A percentile compares a stretch with the other conserved stretches of the same genome.
These are phyloP conservation scores for Cucumis variabilis DNA, from an alignment of 331 rosid species.

Conservation along the genomic window DNA sequence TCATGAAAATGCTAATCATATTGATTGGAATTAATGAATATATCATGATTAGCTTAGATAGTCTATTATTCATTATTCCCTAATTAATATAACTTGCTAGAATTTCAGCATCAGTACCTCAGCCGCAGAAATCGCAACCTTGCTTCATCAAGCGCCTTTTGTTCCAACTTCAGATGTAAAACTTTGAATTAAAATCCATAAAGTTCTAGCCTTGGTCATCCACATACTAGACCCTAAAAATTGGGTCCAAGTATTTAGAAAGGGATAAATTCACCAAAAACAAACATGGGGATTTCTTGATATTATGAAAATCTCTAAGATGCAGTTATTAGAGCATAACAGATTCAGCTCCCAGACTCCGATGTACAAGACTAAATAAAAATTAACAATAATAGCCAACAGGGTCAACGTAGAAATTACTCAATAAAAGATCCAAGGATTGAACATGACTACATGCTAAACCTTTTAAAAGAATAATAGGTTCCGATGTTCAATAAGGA, in stretches of 20 bases:
- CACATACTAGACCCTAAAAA: not conserved
- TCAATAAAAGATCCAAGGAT: not conserved
- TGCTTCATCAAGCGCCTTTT: constrained; percentile 91
- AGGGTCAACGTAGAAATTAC: constrained; percentile 9
- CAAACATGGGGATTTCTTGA: not conserved
- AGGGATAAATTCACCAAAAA: not conserved
- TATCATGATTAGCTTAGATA: not conserved
- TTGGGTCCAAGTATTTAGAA: not conserved
- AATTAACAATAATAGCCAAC: not conserved
- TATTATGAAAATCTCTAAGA: constrained; percentile 8
- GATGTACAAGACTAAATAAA: not conserved
- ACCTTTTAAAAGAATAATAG: not conserved
- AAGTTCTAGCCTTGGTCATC: too few relatives aligned
- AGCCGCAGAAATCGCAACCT: constrained; percentile 89
- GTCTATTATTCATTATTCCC: not conserved
- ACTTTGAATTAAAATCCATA: too few relatives aligned
- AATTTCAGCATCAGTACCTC: constrained; percentile 61
- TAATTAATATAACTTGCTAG: not conserved
- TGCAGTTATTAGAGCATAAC: not conserved
- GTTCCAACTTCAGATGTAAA: too few relatives aligned
- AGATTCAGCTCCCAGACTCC: not conserved
- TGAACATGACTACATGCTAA: not conserved
- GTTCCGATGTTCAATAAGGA: not conserved
- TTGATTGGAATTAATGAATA: not conserved
- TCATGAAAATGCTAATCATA: not conserved